These are phyloP conservation scores for Monosporozyma siamensis DNA, from an alignment of 805 yeast genomes.

Conservation along the genomic window DNA sequence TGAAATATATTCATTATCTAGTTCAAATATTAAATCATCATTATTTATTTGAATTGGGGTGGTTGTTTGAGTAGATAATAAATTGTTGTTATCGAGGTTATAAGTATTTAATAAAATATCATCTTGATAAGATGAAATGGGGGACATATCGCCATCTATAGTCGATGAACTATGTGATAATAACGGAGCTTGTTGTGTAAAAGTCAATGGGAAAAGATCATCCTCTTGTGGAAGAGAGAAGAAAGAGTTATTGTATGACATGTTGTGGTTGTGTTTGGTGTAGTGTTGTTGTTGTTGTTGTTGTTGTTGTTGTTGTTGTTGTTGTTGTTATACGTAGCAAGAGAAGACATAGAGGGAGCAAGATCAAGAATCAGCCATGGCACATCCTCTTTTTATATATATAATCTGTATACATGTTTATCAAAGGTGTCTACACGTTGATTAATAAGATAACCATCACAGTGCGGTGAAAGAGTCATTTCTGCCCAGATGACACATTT, in stretches of 20 bases:
- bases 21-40: slow-evolving; percentile 7
- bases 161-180: slow-evolving; percentile 7
- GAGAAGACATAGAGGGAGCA: too few relatives aligned
- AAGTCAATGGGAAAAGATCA: slow-evolving; percentile 9
- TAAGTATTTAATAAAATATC: slow-evolving; percentile 2
- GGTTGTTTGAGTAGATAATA: too few relatives aligned
- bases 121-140: slow-evolving; percentile 3
- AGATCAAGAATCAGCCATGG: too few relatives aligned
- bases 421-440: too few relatives aligned
- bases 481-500: too few relatives aligned
- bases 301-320: neutral
- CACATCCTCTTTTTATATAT: too few relatives aligned
- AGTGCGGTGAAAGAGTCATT: too few relatives aligned
- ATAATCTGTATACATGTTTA: too few relatives aligned
- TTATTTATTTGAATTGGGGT: neutral
- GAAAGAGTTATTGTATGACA: neutral
- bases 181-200: slow-evolving; percentile 5
- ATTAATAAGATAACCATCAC: too few relatives aligned
- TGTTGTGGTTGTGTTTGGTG: slow-evolving; percentile 1
- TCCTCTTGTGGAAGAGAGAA: slow-evolving; percentile 6
- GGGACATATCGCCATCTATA: neutral
- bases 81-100: neutral
- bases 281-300: too few relatives aligned
- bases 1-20: slow-evolving; percentile 3
- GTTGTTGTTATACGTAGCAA: neutral